A percentile compares a stretch with the other conserved stretches of the same genome.
phyloP scores from a whole-genome alignment of 257 asterid genomes.

The Nicotiana undulata region DNA sequence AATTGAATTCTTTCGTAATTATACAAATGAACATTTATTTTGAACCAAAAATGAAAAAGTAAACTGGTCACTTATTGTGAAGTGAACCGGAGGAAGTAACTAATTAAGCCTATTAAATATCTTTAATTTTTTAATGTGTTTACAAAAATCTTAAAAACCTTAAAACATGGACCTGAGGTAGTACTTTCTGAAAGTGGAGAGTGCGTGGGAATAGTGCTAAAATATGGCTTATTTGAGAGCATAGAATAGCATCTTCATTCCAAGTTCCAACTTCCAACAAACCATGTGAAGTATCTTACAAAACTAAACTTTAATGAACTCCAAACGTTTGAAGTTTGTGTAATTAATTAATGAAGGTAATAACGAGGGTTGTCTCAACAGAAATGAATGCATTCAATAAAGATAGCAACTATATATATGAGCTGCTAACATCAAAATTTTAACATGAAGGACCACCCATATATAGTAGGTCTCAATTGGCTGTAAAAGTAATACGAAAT shows the following conservation, averaged over 20 bases:
- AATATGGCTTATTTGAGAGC: neutral
- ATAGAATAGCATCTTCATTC: neutral
- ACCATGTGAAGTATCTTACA: neutral
- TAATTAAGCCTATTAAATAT: neutral
- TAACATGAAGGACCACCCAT: neutral
- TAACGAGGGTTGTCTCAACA: neutral
- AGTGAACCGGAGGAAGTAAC: no score
- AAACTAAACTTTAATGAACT: neutral
- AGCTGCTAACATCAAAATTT: neutral
- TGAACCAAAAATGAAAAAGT: no score
- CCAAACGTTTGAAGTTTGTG: neutral
- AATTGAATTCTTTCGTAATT: no score
- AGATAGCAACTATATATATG: neutral
- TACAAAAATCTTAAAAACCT: no score
- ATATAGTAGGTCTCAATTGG: neutral
- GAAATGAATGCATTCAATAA: neutral
- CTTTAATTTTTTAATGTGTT: neutral
- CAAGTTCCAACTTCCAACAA: neutral
- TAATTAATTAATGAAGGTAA: neutral
- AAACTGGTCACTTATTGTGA: no score
- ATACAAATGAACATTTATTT: no score
- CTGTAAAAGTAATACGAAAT: neutral
- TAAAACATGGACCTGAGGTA: neutral
- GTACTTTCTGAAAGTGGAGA: neutral
- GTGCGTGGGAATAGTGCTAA: neutral